phyloP scores from a whole-genome alignment of 2,329 filamentous ascomycete genomes.

The Madurella mycetomatis region DNA sequence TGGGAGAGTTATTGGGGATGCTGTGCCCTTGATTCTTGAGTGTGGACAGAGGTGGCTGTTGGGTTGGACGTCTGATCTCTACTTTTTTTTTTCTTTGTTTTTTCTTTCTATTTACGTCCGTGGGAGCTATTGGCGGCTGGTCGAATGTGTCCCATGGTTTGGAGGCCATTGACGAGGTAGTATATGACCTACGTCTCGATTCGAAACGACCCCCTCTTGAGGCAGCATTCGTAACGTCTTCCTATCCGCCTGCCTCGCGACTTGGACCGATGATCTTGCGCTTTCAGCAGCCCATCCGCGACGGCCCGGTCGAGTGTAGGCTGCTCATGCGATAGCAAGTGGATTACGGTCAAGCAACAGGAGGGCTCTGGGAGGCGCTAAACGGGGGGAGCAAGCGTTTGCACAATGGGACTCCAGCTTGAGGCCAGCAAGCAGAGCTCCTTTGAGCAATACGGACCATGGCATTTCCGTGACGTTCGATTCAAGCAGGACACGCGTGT shows the following conservation, averaged over 20 bases:
- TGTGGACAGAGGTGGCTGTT: background rate
- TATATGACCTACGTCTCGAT: background rate
- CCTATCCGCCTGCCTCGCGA: no score
- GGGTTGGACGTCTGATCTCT: background rate
- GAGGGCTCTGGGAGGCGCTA: background rate
- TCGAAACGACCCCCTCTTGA: background rate
- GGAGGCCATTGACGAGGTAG: background rate
- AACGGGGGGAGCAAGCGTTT: background rate
- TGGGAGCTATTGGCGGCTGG: background rate
- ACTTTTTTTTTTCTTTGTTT: background rate
- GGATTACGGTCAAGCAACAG: background rate
- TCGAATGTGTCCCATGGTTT: background rate
- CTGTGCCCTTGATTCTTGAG: no score
- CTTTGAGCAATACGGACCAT: conserved; percentile 27
- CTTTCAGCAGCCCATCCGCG: background rate
- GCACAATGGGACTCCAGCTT: conserved; percentile 29
- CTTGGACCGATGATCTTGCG: background rate
- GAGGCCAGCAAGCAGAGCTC: conserved; percentile 21
- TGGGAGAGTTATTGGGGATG: no score
- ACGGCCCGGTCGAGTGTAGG: background rate
- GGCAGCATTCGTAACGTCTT: no score
- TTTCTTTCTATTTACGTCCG: background rate
- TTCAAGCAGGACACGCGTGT: conserved; percentile 15
- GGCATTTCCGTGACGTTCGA: conserved; percentile 23
- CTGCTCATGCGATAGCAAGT: background rate